phyloP scores from a whole-genome alignment of 2,329 filamentous ascomycete genomes.

The Stagonosporopsis chrysanthemi region DNA sequence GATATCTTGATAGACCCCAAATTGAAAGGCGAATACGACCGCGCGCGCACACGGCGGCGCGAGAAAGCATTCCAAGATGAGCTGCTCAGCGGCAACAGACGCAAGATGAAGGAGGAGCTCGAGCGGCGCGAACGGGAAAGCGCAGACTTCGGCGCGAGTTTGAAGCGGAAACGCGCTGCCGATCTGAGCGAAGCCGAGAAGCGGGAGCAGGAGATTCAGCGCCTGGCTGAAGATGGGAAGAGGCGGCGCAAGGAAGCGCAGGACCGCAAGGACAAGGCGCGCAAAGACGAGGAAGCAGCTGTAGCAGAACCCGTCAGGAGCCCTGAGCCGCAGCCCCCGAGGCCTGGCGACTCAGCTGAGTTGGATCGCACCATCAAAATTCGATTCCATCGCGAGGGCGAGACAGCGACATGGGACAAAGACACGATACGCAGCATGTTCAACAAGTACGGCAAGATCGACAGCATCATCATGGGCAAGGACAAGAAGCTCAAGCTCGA shows the following conservation, averaged over 20 bases:
- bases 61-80: slow-evolving; percentile 75
- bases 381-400: slow-evolving; percentile 61
- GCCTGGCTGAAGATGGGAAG: slow-evolving; percentile 58
- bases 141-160: slow-evolving; percentile 38
- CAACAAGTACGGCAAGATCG: slow-evolving; percentile 63
- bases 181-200: slow-evolving; percentile 63
- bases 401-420: slow-evolving; percentile 54
- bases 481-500: slow-evolving; percentile 62
- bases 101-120: slow-evolving; percentile 84
- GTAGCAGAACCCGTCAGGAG: slow-evolving; percentile 48
- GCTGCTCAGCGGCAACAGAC: slow-evolving; percentile 74
- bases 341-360: slow-evolving; percentile 54
- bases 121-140: slow-evolving; percentile 73
- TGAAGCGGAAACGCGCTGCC: slow-evolving; percentile 55
- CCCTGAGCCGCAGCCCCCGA: slow-evolving; percentile 26
- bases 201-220: slow-evolving; percentile 60
- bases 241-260: slow-evolving; percentile 64
- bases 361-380: slow-evolving; percentile 66
- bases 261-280: slow-evolving; percentile 61
- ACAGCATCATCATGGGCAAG: slow-evolving; percentile 62
- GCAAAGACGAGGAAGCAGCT: slow-evolving; percentile 57
- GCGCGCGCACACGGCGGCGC: slow-evolving; percentile 73
- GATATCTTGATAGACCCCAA: slow-evolving; percentile 78
- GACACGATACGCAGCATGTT: slow-evolving; percentile 58
- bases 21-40: slow-evolving; percentile 79